Percentiles rank a stretch among this genome's conserved stretches.
Evolutionary conservation across 495 filamentous ascomycete genomes (phyloP).

Genomic region (Podospora anserina): DNA sequence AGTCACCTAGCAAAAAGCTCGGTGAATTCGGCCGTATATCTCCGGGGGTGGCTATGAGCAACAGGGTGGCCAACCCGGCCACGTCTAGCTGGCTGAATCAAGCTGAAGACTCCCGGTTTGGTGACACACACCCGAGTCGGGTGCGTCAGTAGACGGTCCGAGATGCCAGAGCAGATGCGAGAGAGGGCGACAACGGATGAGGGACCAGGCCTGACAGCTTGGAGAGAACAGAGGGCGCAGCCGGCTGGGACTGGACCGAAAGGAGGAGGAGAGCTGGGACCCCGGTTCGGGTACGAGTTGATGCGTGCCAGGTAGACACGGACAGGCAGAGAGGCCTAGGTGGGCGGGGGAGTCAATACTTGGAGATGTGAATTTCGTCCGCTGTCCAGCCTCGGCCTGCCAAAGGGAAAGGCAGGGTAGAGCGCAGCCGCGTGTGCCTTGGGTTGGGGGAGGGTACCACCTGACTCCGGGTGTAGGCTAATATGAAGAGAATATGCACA

Average conservation of each 20-base stretch:
- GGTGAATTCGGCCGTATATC: slow-evolving; percentile 7
- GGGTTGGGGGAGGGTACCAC: neutral
- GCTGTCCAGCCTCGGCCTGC: neutral
- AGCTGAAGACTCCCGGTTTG: neutral
- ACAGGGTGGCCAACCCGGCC: neutral
- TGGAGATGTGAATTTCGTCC: neutral
- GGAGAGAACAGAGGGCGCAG: neutral
- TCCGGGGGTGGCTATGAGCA: neutral
- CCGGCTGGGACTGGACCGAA: neutral
- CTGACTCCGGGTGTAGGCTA: slow-evolving; percentile 10
- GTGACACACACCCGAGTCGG: neutral
- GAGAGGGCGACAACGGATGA: neutral
- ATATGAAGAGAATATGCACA: slow-evolving; percentile 14
- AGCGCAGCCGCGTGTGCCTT: neutral
- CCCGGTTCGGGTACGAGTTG: neutral
- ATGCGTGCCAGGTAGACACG: neutral
- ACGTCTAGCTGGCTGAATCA: neutral
- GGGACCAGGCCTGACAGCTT: neutral
- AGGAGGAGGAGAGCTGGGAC: neutral
- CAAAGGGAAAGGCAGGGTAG: neutral
- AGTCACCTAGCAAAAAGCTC: neutral
- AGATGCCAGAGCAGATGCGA: neutral
- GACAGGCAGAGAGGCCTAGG: neutral
- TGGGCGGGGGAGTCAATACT: neutral
- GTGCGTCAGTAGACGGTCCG: neutral